Conservation (phyloP, 345 rosid species). For the Cardamine chenopodiifolia region DNA sequence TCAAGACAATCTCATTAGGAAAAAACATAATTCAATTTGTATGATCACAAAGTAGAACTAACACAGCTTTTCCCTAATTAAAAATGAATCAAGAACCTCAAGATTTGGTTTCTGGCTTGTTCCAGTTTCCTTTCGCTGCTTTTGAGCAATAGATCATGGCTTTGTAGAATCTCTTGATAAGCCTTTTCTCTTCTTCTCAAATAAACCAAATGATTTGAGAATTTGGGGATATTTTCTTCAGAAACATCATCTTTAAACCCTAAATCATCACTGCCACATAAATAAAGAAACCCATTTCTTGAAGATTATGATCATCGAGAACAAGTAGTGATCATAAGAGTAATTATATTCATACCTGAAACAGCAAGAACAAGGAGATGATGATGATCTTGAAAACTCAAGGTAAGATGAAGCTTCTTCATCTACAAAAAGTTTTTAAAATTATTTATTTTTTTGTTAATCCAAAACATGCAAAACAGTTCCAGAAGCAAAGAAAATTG, state of each 20-base stretch:
- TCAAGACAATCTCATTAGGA: neutral
- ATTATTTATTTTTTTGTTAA: neutral
- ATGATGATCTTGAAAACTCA: constrained; percentile 24
- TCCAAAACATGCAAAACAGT: constrained; percentile 25
- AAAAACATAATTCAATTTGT: neutral
- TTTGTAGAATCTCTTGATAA: constrained; percentile 51
- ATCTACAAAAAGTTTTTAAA: constrained; percentile 29
- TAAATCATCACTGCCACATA: constrained; percentile 27
- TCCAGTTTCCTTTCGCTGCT: constrained; percentile 33
- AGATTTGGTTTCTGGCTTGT: constrained; percentile 48
- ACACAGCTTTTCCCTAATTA: neutral
- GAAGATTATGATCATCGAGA: neutral
- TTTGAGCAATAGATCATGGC: constrained; percentile 45
- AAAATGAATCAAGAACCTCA: constrained; percentile 51
- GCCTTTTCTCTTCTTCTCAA: constrained; percentile 42
- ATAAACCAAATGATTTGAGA: constrained; percentile 34
- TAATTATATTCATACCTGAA: constrained; percentile 34
- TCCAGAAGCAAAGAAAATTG: neutral
- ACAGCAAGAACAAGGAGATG: constrained; percentile 25
- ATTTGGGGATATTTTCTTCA: constrained; percentile 12
- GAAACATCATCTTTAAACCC: constrained; percentile 30
- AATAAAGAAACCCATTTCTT: neutral
- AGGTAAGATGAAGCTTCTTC: constrained; percentile 33
- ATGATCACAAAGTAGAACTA: neutral
- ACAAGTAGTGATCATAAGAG: neutral